These are phyloP conservation scores for Priceomyces medius DNA, from an alignment of 805 yeast genomes.

Conservation along the genomic window DNA sequence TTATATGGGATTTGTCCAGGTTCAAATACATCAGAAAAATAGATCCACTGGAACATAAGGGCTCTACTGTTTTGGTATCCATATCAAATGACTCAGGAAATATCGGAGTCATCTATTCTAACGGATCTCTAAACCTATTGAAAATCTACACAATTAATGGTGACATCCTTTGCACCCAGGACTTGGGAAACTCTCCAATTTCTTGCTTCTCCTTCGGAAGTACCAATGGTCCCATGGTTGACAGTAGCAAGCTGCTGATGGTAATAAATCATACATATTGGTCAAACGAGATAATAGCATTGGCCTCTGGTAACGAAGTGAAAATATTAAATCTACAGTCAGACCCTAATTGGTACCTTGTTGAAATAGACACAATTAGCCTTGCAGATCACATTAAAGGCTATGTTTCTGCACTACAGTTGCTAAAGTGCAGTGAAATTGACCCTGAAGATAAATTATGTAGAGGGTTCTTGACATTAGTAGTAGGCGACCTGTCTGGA, in stretches of 20 bases:
- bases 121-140: constrained; percentile 20
- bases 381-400: constrained; percentile 9
- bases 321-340: constrained; percentile 27
- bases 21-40: constrained; percentile 47
- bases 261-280: constrained; percentile 33
- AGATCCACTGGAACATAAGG: constrained; percentile 15
- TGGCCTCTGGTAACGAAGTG: constrained; percentile 27
- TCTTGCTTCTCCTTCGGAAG: constrained; percentile 30
- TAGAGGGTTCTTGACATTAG: constrained; percentile 40
- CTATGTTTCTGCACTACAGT: constrained; percentile 27
- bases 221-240: constrained; percentile 27
- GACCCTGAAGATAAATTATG: constrained; percentile 36
- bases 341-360: constrained; percentile 13
- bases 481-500: constrained; percentile 57
- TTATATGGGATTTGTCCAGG: constrained; percentile 64
- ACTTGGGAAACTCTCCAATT: constrained; percentile 14
- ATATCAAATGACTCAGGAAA: constrained; percentile 58
- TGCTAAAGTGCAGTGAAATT: constrained; percentile 26
- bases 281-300: constrained; percentile 34
- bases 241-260: constrained; percentile 18
- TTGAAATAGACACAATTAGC: constrained; percentile 3
- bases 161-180: constrained; percentile 28
- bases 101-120: constrained; percentile 38
- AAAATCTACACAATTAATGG: constrained; percentile 57
- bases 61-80: constrained; percentile 29